Percentiles rank a stretch among this genome's conserved stretches.
These are phyloP conservation scores for Neofusicoccum laricinum DNA, from an alignment of 2,329 filamentous ascomycete species.

Conservation along the genomic window DNA sequence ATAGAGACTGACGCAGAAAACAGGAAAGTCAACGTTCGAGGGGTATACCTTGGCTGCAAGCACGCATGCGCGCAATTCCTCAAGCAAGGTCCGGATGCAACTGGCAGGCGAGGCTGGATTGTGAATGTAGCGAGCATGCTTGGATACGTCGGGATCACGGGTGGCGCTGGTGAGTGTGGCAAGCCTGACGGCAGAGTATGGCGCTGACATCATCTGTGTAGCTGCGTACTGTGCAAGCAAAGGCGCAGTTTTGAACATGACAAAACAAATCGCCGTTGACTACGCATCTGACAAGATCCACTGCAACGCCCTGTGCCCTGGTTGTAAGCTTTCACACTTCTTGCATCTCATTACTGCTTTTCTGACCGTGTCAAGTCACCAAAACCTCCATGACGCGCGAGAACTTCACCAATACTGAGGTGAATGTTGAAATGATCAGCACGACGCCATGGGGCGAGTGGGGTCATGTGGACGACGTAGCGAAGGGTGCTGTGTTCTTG, in stretches of 20 bases:
- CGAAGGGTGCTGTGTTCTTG: constrained; percentile 40
- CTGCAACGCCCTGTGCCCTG: constrained; percentile 43
- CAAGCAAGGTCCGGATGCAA: constrained; percentile 28
- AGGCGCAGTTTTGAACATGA: constrained; percentile 46
- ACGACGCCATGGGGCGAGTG: constrained; percentile 29
- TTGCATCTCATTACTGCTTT: background rate
- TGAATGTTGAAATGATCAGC: constrained; percentile 17
- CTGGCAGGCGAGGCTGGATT: constrained; percentile 36
- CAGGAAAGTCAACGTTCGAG: constrained; percentile 35
- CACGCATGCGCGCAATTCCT: constrained; percentile 37
- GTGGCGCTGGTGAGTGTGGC: background rate
- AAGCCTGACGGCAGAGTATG: too few species aligned
- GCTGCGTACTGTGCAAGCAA: constrained; percentile 47
- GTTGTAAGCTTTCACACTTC: constrained; percentile 30
- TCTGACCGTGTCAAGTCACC: constrained; percentile 23
- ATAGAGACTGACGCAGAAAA: background rate
- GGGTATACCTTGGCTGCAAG: constrained; percentile 40
- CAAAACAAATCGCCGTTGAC: constrained; percentile 44
- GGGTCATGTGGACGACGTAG: constrained; percentile 24
- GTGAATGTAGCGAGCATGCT: constrained; percentile 37
- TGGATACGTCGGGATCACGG: constrained; percentile 28
- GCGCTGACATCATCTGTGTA: constrained; percentile 5
- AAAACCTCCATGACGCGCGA: constrained; percentile 35
- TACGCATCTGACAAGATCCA: constrained; percentile 43
- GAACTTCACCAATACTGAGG: constrained; percentile 21